Conservation (phyloP, 495 filamentous ascomycete species). For the Thermothielavioides terrestris region DNA sequence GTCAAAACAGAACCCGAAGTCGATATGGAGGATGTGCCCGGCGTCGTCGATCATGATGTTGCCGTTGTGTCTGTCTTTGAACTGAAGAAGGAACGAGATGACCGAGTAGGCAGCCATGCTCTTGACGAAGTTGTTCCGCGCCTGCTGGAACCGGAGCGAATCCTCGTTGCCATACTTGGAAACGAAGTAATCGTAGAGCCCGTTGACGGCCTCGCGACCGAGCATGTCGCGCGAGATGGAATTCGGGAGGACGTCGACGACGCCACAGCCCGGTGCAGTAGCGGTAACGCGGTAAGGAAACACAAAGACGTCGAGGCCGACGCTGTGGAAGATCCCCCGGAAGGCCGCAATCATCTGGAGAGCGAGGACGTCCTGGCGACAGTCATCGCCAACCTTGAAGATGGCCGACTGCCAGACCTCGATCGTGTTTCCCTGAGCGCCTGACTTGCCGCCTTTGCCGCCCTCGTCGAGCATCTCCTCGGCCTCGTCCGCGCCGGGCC, state of each 20-base stretch:
- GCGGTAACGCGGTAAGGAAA: constrained; percentile 97
- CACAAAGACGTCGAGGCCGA: constrained; percentile 93
- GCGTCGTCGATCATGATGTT: constrained; percentile 99
- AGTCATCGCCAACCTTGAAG: constrained; percentile 99
- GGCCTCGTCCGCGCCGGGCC: constrained; percentile 37
- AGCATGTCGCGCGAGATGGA: constrained; percentile 98
- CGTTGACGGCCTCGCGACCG: constrained; percentile 93
- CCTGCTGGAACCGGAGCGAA: constrained; percentile 87
- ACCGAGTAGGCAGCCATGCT: constrained; percentile 99
- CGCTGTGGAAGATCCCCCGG: constrained; percentile 86
- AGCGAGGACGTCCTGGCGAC: constrained; percentile 91
- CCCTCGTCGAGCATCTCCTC: constrained; percentile 38
- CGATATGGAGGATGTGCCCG: constrained; percentile 96
- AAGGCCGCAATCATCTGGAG: constrained; percentile 97
- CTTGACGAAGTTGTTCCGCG: constrained; percentile 95
- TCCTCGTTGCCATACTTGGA: constrained; percentile 96
- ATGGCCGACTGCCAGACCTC: constrained; percentile 99
- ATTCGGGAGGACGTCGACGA: constrained; percentile 95
- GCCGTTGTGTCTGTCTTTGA: constrained; percentile 98
- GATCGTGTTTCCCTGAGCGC: constrained; percentile 46
- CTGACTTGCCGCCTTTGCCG: constrained; percentile 26
- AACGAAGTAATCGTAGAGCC: constrained; percentile 95
- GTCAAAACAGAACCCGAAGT: constrained; percentile 99
- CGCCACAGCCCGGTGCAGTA: constrained; percentile 95
- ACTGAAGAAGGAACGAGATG: constrained; percentile 91